These are phyloP conservation scores for Blastobotrys malaysiensis DNA, from an alignment of 1,139 yeast genomes.

Conservation along the genomic window DNA sequence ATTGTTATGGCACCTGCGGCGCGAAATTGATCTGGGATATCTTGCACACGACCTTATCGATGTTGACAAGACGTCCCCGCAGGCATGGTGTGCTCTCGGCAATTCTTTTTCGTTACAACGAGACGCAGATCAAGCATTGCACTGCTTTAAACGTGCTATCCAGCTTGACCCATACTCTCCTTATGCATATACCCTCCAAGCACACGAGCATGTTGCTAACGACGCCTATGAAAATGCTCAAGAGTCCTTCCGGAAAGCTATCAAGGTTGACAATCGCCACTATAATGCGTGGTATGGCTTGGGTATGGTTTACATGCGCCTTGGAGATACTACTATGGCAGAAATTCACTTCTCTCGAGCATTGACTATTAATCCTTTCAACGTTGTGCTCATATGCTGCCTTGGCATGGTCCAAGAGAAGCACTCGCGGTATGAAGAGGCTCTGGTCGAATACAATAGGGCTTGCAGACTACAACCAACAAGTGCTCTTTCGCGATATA, in stretches of 20 bases:
- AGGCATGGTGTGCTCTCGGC: slow-evolving; percentile 92
- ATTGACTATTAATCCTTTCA: slow-evolving; percentile 80
- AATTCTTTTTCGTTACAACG: slow-evolving; percentile 77
- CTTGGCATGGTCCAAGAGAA: slow-evolving; percentile 92
- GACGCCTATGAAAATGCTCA: slow-evolving; percentile 91
- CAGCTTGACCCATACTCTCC: slow-evolving; percentile 67
- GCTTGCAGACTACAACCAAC: slow-evolving; percentile 83
- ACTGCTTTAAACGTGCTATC: slow-evolving; percentile 77
- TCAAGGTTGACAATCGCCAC: slow-evolving; percentile 72
- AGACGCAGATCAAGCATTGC: slow-evolving; percentile 88
- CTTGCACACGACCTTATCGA: slow-evolving; percentile 78
- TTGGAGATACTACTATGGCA: slow-evolving; percentile 81
- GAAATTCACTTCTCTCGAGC: slow-evolving; percentile 87
- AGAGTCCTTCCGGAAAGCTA: slow-evolving; percentile 74
- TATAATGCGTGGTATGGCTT: slow-evolving; percentile 95
- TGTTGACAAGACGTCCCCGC: slow-evolving; percentile 58
- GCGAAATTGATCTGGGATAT: slow-evolving; percentile 72
- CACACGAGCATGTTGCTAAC: slow-evolving; percentile 83
- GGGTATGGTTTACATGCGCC: slow-evolving; percentile 87
- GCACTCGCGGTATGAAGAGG: slow-evolving; percentile 60
- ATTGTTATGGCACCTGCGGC: slow-evolving; percentile 85
- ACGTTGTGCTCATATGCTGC: slow-evolving; percentile 85
- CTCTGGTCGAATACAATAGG: slow-evolving; percentile 73
- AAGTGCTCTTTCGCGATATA: slow-evolving; percentile 81
- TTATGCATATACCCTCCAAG: slow-evolving; percentile 88